These are phyloP conservation scores for Yamadazyma laniorum DNA, from an alignment of 805 yeast species.

Conservation along the genomic window DNA sequence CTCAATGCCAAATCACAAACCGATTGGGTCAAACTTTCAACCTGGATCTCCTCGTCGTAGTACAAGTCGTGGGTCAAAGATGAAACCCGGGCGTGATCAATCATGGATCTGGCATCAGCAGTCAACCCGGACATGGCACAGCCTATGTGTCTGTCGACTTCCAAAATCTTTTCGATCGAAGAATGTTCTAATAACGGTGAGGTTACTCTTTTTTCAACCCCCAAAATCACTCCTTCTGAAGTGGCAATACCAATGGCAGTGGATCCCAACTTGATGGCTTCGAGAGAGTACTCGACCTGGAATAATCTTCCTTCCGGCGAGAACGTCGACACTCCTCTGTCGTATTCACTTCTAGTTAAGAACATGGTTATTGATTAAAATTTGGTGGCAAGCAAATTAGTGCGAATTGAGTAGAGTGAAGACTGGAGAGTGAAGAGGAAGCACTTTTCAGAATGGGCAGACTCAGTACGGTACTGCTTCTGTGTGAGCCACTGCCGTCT, in stretches of 20 bases:
- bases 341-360: slow-evolving; percentile 98
- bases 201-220: slow-evolving; percentile 96
- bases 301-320: slow-evolving; percentile 98
- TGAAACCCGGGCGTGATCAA: slow-evolving; percentile 94
- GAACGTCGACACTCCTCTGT: slow-evolving; percentile 97
- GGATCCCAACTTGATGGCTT: slow-evolving; percentile 95
- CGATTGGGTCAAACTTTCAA: slow-evolving; percentile 91
- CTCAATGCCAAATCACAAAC: slow-evolving; percentile 96
- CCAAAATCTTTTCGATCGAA: slow-evolving; percentile 94
- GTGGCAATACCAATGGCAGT: slow-evolving; percentile 98
- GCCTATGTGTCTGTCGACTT: slow-evolving; percentile 90
- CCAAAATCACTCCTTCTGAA: slow-evolving; percentile 91
- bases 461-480: too few relatives aligned
- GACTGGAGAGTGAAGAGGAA: too few relatives aligned
- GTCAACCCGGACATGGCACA: slow-evolving; percentile 99
- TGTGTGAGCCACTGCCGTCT: too few relatives aligned
- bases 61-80: slow-evolving; percentile 84
- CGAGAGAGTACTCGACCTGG: slow-evolving; percentile 96
- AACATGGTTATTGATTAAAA: slow-evolving; percentile 55
- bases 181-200: slow-evolving; percentile 87
- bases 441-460: too few relatives aligned
- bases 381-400: slow-evolving; percentile 6
- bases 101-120: slow-evolving; percentile 98
- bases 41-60: slow-evolving; percentile 88
- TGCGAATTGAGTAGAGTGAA: background rate